Base-by-base conservation (phyloP, 2,329 filamentous ascomycete genomes). In the Aureobasidium sp. region DNA sequence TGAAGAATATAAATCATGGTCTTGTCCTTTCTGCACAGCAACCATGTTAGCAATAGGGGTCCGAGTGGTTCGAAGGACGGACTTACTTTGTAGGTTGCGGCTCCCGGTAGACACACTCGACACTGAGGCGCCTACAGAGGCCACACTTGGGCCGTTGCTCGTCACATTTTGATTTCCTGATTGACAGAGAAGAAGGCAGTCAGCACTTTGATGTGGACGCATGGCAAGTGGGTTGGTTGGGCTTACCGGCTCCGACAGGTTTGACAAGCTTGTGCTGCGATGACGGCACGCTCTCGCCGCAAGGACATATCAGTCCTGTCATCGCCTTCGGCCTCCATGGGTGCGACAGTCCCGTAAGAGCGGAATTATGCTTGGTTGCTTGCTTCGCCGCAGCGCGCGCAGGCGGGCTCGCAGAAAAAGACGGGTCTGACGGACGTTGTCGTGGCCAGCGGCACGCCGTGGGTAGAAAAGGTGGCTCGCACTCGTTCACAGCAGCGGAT, bases 81-180 rank as follows among this genome's bases (percentile, higher is more conserved):
- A 77, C 81, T 73, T 77, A 84, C 82, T 85, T 86, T 57, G 83
- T 86, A 37, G 82, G 82, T 65, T 80, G 78, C 27, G 82, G 81
- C 64, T 84, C 81, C 65, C 81, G 75, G 68, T 86, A 86, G 63
- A 77, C 75, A 69, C 84, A 87, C 40, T 81, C 79, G 63, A 83
- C 75, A 66, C 80, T 78, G 66, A 84, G 78, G 63, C 79, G 78
- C 62, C 78, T 74, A 69, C 84, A 87, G 17, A 81, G 79, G 60
- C 80, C 75, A 68, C 84, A 87, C 70, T 81, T 83, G 19, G 84
- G 84, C 60, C 82, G 75, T 66, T 78, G 75, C 69, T 86, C 84
- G 68, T 85, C 83, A 71, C 84, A 87, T 74, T 80, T 83, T 65
- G 84, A 83, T 71, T 86, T 87, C 65, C 84, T 81, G 54, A 70